phyloP scores from a whole-genome alignment of 2,329 filamentous ascomycete species.

The Fusarium miscanthi region DNA sequence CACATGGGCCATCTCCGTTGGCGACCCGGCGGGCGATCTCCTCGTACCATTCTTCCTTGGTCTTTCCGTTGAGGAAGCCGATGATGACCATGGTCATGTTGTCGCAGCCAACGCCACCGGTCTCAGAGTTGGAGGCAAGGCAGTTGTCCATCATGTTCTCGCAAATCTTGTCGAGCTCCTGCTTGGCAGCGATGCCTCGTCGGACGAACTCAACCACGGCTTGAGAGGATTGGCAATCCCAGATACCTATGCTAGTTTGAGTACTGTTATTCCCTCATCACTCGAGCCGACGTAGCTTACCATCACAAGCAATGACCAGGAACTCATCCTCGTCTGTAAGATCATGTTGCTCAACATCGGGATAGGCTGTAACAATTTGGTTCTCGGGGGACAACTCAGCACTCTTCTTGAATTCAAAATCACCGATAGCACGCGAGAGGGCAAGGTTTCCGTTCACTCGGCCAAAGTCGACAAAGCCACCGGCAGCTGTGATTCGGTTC shows the following conservation, averaged over 20 bases:
- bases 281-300: constrained; percentile 61
- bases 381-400: constrained; percentile 96
- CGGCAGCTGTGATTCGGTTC: constrained; percentile 92
- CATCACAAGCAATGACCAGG: constrained; percentile 90
- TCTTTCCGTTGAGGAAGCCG: constrained; percentile 89
- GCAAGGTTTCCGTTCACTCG: constrained; percentile 98
- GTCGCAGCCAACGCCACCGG: constrained; percentile 96
- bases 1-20: constrained; percentile 96
- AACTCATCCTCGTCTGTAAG: constrained; percentile 96
- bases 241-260: constrained; percentile 77
- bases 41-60: constrained; percentile 98
- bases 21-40: constrained; percentile 93
- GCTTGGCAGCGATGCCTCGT: constrained; percentile 94
- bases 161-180: constrained; percentile 93
- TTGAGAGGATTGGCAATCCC: constrained; percentile 99
- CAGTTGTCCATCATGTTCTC: constrained; percentile 99
- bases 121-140: constrained; percentile 96
- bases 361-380: constrained; percentile 97
- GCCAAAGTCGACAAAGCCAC: constrained; percentile 98
- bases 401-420: constrained; percentile 99
- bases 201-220: constrained; percentile 97
- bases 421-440: constrained; percentile 94
- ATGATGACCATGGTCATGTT: constrained; percentile 99
- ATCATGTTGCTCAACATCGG: constrained; percentile 92
- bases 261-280: constrained; percentile 30